Evolutionary conservation across 2,329 filamentous ascomycete genomes (phyloP).

Genomic region (Westerdykella aurantiaca): DNA sequence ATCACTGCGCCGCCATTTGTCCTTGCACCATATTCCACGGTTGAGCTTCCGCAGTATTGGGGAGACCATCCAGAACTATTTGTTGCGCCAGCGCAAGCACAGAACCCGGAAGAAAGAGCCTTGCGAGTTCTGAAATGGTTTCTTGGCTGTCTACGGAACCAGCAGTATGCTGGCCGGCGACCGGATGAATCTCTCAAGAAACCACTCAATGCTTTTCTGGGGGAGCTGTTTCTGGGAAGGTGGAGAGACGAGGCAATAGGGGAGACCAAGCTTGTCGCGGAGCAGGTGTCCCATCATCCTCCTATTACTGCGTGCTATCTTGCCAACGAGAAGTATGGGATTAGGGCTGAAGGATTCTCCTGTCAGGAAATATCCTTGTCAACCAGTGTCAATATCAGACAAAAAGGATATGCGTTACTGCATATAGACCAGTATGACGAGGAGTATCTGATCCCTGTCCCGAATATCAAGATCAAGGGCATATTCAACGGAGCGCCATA

Average conservation of each 20-base stretch:
- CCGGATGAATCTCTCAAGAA: constrained; percentile 45
- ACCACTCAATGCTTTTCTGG: constrained; percentile 48
- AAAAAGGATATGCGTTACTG: constrained; percentile 43
- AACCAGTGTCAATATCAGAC: constrained; percentile 42
- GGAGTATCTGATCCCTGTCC: constrained; percentile 43
- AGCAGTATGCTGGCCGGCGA: constrained; percentile 44
- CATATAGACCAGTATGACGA: constrained; percentile 42
- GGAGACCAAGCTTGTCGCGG: constrained; percentile 38
- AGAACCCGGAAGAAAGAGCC: constrained; percentile 37
- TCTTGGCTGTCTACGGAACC: constrained; percentile 42
- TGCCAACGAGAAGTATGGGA: constrained; percentile 41
- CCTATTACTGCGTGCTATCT: constrained; percentile 45
- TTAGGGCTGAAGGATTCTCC: constrained; percentile 43
- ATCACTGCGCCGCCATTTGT: constrained; percentile 46
- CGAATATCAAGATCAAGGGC: constrained; percentile 43
- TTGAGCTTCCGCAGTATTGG: constrained; percentile 45
- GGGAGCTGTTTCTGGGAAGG: constrained; percentile 42
- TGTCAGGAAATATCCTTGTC: constrained; percentile 45
- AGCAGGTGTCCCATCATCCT: constrained; percentile 46
- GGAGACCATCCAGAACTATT: constrained; percentile 44
- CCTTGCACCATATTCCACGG: constrained; percentile 41
- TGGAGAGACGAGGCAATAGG: constrained; percentile 31
- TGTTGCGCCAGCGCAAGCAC: constrained; percentile 40
- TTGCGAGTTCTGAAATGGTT: constrained; percentile 48
- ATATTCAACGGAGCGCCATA: constrained; percentile 41